A percentile compares a stretch with the other conserved stretches of the same genome.
Conservation (phyloP, 2,329 filamentous ascomycete genomes). For the Periconia digitata region DNA sequence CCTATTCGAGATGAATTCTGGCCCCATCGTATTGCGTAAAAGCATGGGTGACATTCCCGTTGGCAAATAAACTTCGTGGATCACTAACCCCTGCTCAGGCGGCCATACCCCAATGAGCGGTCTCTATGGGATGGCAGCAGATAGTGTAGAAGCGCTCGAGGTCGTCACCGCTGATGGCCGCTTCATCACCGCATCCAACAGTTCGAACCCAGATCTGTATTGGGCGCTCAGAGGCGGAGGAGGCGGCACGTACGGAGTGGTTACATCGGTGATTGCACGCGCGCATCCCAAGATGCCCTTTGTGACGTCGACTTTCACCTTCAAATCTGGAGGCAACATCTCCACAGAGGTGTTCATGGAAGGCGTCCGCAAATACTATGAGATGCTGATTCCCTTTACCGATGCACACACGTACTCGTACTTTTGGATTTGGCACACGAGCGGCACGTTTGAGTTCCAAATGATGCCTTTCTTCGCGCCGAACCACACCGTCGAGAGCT, state of each 20-base stretch:
- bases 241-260: constrained; percentile 28
- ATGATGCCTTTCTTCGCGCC: constrained; percentile 18
- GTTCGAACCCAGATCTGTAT: constrained; percentile 23
- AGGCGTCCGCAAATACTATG: constrained; percentile 11
- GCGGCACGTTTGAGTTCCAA: constrained; percentile 5
- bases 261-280: constrained; percentile 22
- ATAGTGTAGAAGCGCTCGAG: constrained; percentile 24
- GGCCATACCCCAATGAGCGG: constrained; percentile 56
- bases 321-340: constrained; percentile 11
- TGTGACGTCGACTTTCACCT: constrained; percentile 25
- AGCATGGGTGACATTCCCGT: not conserved
- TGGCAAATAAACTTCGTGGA: not conserved
- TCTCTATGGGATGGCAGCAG: constrained; percentile 39
- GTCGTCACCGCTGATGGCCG: constrained; percentile 25
- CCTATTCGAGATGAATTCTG: no score
- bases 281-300: constrained; percentile 19
- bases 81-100: constrained; percentile 26
- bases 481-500: constrained; percentile 12
- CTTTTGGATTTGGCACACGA: constrained; percentile 10
- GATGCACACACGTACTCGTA: constrained; percentile 17
- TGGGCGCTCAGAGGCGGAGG: constrained; percentile 34
- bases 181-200: constrained; percentile 19
- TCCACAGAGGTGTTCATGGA: constrained; percentile 24
- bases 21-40: not conserved
- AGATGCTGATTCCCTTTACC: constrained; percentile 9